Conservation (phyloP, 1,284 basidiomycete genomes). For the Anthracocystis setariae region DNA sequence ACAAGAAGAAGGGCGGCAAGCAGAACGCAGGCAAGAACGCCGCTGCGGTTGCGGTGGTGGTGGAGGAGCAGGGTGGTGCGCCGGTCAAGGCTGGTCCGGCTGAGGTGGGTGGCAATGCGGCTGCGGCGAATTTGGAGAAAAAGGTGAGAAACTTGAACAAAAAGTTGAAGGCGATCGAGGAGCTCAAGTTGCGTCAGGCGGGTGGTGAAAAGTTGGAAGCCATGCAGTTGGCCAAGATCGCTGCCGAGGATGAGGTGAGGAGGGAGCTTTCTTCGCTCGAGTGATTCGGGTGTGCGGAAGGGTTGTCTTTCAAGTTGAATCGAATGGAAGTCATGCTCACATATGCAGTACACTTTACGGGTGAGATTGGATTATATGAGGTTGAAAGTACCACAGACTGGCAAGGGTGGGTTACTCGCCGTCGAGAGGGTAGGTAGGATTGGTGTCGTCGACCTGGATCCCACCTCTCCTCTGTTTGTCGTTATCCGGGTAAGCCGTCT, state of each 20-base stretch:
- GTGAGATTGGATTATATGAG: no score
- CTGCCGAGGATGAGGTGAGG: slow-evolving; percentile 82
- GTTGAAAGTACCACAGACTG: neutral
- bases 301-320: neutral
- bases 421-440: slow-evolving; percentile 68
- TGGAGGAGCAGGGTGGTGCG: slow-evolving; percentile 16
- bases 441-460: slow-evolving; percentile 66
- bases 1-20: slow-evolving; percentile 39
- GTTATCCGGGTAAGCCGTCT: slow-evolving; percentile 68
- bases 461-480: slow-evolving; percentile 65
- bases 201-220: slow-evolving; percentile 89
- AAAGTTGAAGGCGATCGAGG: slow-evolving; percentile 93
- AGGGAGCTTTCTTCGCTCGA: slow-evolving; percentile 77
- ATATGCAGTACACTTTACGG: no score
- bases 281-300: no score
- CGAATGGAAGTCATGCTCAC: no score
- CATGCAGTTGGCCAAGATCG: slow-evolving; percentile 95
- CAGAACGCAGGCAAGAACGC: slow-evolving; percentile 45
- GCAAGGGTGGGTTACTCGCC: slow-evolving; percentile 62
- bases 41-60: slow-evolving; percentile 15
- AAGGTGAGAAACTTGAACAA: slow-evolving; percentile 83
- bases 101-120: slow-evolving; percentile 53
- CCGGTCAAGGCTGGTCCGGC: slow-evolving; percentile 29
- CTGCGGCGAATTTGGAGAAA: slow-evolving; percentile 66
- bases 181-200: slow-evolving; percentile 87